A percentile compares a stretch with the other conserved stretches of the same genome.
Conservation (phyloP, 352 stramenopile species). For the Pythium vanterpoolii region DNA sequence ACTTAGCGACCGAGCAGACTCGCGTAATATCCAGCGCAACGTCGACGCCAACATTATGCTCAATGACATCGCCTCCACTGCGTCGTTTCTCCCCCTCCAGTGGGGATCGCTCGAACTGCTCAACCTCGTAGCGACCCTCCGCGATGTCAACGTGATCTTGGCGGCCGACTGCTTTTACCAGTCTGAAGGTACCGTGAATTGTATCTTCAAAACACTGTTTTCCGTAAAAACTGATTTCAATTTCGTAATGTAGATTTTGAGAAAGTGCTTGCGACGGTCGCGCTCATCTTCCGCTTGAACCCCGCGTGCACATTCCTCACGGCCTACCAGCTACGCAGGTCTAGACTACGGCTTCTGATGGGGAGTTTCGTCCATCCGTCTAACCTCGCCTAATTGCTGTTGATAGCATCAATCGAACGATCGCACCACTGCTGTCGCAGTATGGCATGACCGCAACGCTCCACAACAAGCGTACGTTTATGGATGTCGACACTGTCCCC, state of each 20-base stretch:
- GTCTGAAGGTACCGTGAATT: conserved; percentile 37
- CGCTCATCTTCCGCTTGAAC: conserved; percentile 53
- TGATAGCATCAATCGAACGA: conserved; percentile 46
- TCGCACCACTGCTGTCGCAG: conserved; percentile 47
- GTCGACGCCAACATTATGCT: conserved; percentile 48
- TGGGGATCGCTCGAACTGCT: conserved; percentile 43
- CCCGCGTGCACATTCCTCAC: conserved; percentile 41
- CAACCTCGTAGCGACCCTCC: conserved; percentile 28
- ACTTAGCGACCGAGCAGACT: conserved; percentile 52
- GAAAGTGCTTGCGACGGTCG: conserved; percentile 63
- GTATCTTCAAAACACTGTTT: no score
- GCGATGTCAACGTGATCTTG: conserved; percentile 43
- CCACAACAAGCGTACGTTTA: conserved; percentile 34
- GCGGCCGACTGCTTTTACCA: conserved; percentile 73
- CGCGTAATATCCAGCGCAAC: conserved; percentile 43
- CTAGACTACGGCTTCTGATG: neutral
- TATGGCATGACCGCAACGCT: conserved; percentile 39
- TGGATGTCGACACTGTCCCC: conserved; percentile 12
- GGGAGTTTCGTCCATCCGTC: neutral
- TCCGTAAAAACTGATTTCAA: no score
- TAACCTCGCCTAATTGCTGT: neutral
- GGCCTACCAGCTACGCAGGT: conserved; percentile 69
- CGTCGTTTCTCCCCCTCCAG: conserved; percentile 39
- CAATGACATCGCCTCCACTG: conserved; percentile 33
- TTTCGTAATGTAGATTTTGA: conserved; percentile 74